These are phyloP conservation scores for Pyrenochaeta sp. DNA, from an alignment of 2,329 filamentous ascomycete genomes.

Conservation along the genomic window DNA sequence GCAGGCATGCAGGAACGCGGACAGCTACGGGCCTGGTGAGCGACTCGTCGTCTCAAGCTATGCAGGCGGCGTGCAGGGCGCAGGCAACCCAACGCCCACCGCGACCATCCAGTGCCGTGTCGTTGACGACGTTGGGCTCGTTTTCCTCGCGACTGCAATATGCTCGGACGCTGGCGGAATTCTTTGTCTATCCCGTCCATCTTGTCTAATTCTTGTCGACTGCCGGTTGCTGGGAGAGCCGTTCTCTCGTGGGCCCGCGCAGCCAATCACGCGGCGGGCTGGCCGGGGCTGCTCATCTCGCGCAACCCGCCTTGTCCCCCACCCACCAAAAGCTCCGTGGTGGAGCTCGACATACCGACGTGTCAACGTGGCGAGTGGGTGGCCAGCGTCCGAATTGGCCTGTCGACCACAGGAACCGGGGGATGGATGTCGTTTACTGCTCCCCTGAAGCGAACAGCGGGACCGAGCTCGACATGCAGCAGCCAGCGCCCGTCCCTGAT, in stretches of 20 bases:
- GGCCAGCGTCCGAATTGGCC: not conserved
- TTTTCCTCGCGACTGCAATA: too few species aligned
- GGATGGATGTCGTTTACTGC: not conserved
- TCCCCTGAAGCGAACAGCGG: slow-evolving; percentile 9
- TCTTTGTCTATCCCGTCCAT: too few species aligned
- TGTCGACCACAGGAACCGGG: not conserved
- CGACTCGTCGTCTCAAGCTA: slow-evolving; percentile 9
- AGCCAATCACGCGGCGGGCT: not conserved
- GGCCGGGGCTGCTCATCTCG: slow-evolving; percentile 1
- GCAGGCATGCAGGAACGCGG: too few species aligned
- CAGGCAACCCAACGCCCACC: not conserved
- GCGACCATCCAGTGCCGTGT: not conserved
- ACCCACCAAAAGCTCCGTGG: slow-evolving; percentile 1
- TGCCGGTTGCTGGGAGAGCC: not conserved
- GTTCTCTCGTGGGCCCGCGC: not conserved
- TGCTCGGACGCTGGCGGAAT: too few species aligned
- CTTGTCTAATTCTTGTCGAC: slow-evolving; percentile 2
- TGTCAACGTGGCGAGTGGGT: slow-evolving; percentile 9
- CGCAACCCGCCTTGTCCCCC: not conserved
- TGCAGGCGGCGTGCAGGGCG: slow-evolving; percentile 10
- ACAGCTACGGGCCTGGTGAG: too few species aligned
- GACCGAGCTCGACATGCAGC: slow-evolving; percentile 16
- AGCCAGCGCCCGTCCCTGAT: slow-evolving; percentile 8
- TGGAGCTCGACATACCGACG: slow-evolving; percentile 5
- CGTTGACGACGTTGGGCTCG: too few species aligned